phyloP scores from a whole-genome alignment of 768 basidiomycete species.

The Lentinula detonsa region DNA sequence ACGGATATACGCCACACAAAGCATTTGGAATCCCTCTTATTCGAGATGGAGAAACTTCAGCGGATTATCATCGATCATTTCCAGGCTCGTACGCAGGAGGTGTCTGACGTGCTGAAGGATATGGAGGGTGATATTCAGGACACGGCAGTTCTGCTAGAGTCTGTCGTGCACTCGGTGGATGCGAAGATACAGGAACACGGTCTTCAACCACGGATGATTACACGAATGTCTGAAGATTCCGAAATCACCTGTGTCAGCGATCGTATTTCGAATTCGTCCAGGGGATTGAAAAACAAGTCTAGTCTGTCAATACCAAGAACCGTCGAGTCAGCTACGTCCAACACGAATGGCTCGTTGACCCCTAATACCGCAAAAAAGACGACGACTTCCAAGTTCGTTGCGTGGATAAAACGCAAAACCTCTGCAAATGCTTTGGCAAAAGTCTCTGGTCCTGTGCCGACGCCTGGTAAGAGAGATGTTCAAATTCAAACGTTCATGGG shows the following conservation, averaged over 20 bases:
- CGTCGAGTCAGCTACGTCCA: background rate
- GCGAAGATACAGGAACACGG: conserved; percentile 33
- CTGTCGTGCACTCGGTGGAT: conserved; percentile 36
- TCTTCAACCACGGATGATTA: conserved; percentile 28
- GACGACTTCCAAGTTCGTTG: background rate
- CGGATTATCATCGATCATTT: conserved; percentile 43
- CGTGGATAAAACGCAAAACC: conserved; percentile 7
- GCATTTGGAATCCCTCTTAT: conserved; percentile 38
- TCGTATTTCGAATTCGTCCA: conserved; percentile 13
- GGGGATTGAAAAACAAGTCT: background rate
- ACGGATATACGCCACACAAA: conserved; percentile 31
- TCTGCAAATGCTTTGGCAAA: background rate
- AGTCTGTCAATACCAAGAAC: background rate
- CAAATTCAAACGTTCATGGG: conserved; percentile 13
- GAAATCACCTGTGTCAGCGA: conserved; percentile 44
- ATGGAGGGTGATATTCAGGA: conserved; percentile 39
- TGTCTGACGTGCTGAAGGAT: conserved; percentile 39
- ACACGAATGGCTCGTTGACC: background rate
- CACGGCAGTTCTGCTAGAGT: conserved; percentile 37
- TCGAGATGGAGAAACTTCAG: conserved; percentile 42
- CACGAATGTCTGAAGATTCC: conserved; percentile 65
- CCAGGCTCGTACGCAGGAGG: conserved; percentile 48
- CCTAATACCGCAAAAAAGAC: background rate
- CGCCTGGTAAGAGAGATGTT: background rate
- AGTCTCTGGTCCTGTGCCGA: background rate